Evolutionary conservation across 257 asterid genomes (phyloP), one percentile per base, ranked within the genome.

Genomic region (Solanum raphanifolium): DNA sequence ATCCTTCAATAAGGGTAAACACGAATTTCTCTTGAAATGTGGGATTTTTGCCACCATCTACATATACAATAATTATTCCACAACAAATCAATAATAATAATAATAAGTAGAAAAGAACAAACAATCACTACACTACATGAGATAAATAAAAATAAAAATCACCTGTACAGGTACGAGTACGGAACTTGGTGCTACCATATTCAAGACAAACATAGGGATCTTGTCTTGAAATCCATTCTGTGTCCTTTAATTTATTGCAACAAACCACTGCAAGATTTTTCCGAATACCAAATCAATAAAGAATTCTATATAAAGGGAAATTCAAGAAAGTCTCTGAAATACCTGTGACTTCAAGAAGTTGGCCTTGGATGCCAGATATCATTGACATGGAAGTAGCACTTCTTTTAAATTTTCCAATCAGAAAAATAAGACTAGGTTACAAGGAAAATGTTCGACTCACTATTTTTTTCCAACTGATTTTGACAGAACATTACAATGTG

Each of bases 111-210:
- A 52, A 36, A 21, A 60, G 12, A 79, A 82, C 25, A 88, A 58
- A 84, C 9, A 46, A 89, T 55, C 58, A 46, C 13, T 29, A 35
- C 46, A 46, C 10, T 29, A 35, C 8, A 60, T 76, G 71, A 62
- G 13, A 31, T 39, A n/a, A 71, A 27, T 60, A 29, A 13, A 36
- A 4, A 31, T 23, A 18, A 60, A 35, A 7, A 20, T 16, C 66
- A 95, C 99, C 99, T 84, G 98, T 97, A 60, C 96, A 93, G 85
- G 99, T 97, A n/a, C 98, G 98, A 12, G 99, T 95, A 1, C 99
- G 96, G 55, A 39, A 91, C 58, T 95, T 97, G 79, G 93, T 88
- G 92, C 93, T 94, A 32, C 87, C 98, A 69, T 95, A 97, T 85
- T 97, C 99, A 41, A 97, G 91, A 83, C 96, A 93, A 75, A 95